Evolutionary conservation across 2,329 filamentous ascomycete genomes (phyloP).

Genomic region (Cladosporium halotolerans): DNA sequence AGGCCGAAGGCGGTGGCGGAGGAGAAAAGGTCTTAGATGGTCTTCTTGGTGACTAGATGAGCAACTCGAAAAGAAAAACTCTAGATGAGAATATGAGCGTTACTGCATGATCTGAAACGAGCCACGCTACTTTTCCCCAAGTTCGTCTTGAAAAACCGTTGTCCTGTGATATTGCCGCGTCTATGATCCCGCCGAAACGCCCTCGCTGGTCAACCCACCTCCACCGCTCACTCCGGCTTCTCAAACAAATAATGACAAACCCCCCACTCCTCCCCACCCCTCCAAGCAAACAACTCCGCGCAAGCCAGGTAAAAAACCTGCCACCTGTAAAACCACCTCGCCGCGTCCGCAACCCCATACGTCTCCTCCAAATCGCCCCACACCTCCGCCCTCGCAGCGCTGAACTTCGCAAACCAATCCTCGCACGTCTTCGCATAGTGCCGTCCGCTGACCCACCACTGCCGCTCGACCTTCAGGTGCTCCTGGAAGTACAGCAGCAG

Average conservation of each 20-base stretch:
- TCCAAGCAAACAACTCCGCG: slow-evolving; percentile 61
- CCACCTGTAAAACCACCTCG: slow-evolving; percentile 64
- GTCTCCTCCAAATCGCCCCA: slow-evolving; percentile 61
- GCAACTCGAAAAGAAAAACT: background rate
- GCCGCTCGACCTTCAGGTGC: slow-evolving; percentile 52
- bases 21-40: slow-evolving; percentile 19
- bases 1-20: slow-evolving; percentile 28
- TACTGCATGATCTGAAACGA: background rate
- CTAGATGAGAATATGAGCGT: slow-evolving; percentile 10
- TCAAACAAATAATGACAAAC: slow-evolving; percentile 62
- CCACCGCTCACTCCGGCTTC: slow-evolving; percentile 37
- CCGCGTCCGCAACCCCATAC: slow-evolving; percentile 55
- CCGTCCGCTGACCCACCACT: slow-evolving; percentile 66
- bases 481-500: slow-evolving; percentile 61
- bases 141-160: too few species aligned
- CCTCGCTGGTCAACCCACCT: too few species aligned
- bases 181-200: too few species aligned
- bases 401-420: slow-evolving; percentile 60
- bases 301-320: slow-evolving; percentile 68
- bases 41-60: background rate
- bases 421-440: slow-evolving; percentile 67
- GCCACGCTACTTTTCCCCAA: too few species aligned
- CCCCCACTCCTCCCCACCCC: slow-evolving; percentile 62
- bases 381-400: slow-evolving; percentile 51
- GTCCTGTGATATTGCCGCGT: too few species aligned